These are phyloP conservation scores for Fusarium cyanostomum DNA, from an alignment of 2,329 filamentous ascomycete species.

Conservation along the genomic window DNA sequence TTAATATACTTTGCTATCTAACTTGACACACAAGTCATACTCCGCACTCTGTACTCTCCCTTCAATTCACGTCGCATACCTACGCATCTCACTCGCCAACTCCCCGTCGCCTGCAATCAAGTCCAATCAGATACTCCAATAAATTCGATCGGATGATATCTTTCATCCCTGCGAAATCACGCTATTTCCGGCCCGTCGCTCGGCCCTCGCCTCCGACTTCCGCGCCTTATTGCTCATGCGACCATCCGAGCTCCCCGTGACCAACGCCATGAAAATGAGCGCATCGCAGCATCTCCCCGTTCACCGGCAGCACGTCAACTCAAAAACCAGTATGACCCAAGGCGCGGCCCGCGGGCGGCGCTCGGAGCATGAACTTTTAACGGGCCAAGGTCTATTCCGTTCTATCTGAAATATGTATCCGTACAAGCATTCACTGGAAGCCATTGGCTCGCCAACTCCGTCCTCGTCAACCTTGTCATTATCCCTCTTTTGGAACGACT, in stretches of 20 bases:
- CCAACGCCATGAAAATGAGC: conserved; percentile 7
- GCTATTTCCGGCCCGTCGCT: conserved; percentile 24
- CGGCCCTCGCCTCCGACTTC: conserved; percentile 31
- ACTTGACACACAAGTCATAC: background rate
- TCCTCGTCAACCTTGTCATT: conserved; percentile 11
- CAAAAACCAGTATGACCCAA: too few relatives aligned
- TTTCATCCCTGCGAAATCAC: background rate
- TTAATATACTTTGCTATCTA: too few relatives aligned
- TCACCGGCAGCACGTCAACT: too few relatives aligned
- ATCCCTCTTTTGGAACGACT: conserved; percentile 14
- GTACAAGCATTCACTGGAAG: conserved; percentile 7
- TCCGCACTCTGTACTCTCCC: too few relatives aligned
- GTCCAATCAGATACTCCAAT: background rate
- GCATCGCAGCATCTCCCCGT: background rate
- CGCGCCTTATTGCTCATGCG: conserved; percentile 23
- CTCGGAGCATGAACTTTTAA: too few relatives aligned
- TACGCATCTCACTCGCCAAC: too few relatives aligned
- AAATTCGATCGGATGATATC: too few relatives aligned
- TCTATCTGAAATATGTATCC: background rate
- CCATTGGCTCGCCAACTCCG: conserved; percentile 22
- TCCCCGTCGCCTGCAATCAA: background rate
- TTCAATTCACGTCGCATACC: too few relatives aligned
- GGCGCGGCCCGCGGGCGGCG: too few relatives aligned
- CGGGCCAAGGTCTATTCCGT: background rate
- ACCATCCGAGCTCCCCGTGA: conserved; percentile 34